Evolutionary conservation across 2,329 filamentous ascomycete genomes (phyloP), one percentile per base, ranked within the genome.

Genomic region (Apiospora koreana): DNA sequence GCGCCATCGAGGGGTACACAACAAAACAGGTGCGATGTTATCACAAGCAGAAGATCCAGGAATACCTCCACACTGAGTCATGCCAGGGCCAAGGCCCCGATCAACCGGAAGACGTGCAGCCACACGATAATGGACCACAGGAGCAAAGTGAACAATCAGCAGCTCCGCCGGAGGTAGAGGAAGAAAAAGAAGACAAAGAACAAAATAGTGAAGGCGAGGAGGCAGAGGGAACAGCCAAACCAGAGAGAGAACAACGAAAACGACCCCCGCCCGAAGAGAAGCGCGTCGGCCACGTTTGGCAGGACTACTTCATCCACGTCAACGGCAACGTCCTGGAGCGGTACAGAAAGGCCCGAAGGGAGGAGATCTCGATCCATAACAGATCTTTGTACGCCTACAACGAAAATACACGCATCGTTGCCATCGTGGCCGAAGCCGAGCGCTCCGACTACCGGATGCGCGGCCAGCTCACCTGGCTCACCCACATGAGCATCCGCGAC

Each of bases 221-320:
- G 43, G 16, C 7, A 45, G 16, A 45, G 12, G 12, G 14, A 43
- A 43, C 7, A 8, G 42, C 3, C 9, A 43, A 43, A 43, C 42
- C 12, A 10, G 9, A 43, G 14, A 31, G 25, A 21, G 9, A 21
- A 21, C n/a, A 18, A 12, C 46, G n/a, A 54, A 31, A 31, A 21
- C 25, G 6, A 7, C 23, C 16, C 1, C 28, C 54, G 18, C 54
- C 8, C 0, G 21, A 62, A 7, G 54, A 62, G 25, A 10, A 35
- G 3, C 54, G 54, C 31, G 9, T 23, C 8, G 54, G 54, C 21
- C 54, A 62, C 31, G 54, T 62, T 31, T 62, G 54, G 54, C 54
- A 62, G 9, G 54, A 62, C 54, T 62, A 62, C 54, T 62, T 62
- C 31, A 5, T 62, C 28, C 54, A 62, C 54, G 54, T 38, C 54